Conservation (phyloP, 805 yeast species). For the Lipomyces oligophaga region DNA sequence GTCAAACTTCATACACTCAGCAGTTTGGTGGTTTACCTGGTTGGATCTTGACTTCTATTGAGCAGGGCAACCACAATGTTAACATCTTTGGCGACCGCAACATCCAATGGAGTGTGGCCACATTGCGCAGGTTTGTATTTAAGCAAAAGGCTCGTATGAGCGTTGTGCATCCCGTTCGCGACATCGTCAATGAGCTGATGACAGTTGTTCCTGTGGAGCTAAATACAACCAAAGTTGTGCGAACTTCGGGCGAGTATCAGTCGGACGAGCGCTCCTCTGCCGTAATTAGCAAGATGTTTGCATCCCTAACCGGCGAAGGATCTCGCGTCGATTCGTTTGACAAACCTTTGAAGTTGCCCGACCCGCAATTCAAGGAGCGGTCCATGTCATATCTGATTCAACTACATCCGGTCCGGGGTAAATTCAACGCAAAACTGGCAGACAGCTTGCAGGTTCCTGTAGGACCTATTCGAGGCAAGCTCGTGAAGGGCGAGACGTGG, state of each 20-base stretch:
- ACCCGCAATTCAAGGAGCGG: slow-evolving; percentile 33
- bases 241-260: neutral
- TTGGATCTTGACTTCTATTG: slow-evolving; percentile 72
- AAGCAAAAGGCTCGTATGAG: slow-evolving; percentile 62
- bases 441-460: slow-evolving; percentile 62
- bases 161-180: slow-evolving; percentile 26
- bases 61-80: slow-evolving; percentile 61
- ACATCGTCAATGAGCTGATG: slow-evolving; percentile 35
- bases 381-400: slow-evolving; percentile 68
- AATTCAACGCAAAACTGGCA: slow-evolving; percentile 66
- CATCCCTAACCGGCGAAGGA: slow-evolving; percentile 1
- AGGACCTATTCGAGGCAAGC: slow-evolving; percentile 54
- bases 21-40: slow-evolving; percentile 94
- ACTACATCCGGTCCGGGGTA: slow-evolving; percentile 69
- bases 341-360: slow-evolving; percentile 8
- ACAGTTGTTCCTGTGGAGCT: slow-evolving; percentile 24
- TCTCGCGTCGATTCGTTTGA: slow-evolving; percentile 7
- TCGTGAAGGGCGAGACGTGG: slow-evolving; percentile 60
- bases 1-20: slow-evolving; percentile 63
- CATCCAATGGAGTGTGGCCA: slow-evolving; percentile 56
- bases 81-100: slow-evolving; percentile 52
- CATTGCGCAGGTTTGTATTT: slow-evolving; percentile 86
- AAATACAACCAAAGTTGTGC: neutral
- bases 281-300: slow-evolving; percentile 2
- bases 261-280: neutral